phyloP scores from a whole-genome alignment of 2,329 filamentous ascomycete genomes.

The Penicillium decumbens region DNA sequence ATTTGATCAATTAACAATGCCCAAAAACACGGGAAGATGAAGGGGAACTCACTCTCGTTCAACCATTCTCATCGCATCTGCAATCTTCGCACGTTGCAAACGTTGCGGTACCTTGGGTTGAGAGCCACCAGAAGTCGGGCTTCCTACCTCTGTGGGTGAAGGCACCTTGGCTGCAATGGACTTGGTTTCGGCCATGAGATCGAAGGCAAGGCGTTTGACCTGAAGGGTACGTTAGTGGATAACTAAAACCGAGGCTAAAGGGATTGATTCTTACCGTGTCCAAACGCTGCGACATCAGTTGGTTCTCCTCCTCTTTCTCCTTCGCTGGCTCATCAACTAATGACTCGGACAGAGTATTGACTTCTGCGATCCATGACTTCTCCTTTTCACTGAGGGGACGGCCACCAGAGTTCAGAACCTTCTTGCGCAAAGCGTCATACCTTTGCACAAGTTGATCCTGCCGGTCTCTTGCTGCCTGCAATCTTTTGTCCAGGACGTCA shows the following conservation, averaged over 20 bases:
- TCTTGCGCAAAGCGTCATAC: slow-evolving; percentile 44
- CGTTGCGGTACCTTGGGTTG: slow-evolving; percentile 38
- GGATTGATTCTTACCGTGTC: slow-evolving; percentile 35
- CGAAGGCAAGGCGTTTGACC: slow-evolving; percentile 39
- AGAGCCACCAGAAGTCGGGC: slow-evolving; percentile 25
- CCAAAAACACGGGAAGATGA: neutral
- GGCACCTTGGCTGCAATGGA: slow-evolving; percentile 29
- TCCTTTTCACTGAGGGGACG: slow-evolving; percentile 46
- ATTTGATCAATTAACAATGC: slow-evolving; percentile 8
- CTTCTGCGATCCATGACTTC: slow-evolving; percentile 43
- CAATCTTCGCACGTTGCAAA: slow-evolving; percentile 44
- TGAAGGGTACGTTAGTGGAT: slow-evolving; percentile 21
- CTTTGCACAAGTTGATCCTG: slow-evolving; percentile 41
- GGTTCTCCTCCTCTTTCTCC: slow-evolving; percentile 20
- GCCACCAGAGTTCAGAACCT: slow-evolving; percentile 41
- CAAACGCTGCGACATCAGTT: slow-evolving; percentile 34
- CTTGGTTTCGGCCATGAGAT: slow-evolving; percentile 38
- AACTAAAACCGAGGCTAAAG: neutral
- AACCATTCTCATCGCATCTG: slow-evolving; percentile 49
- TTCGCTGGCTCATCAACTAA: slow-evolving; percentile 25
- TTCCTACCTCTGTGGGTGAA: slow-evolving; percentile 25
- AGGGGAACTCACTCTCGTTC: slow-evolving; percentile 43
- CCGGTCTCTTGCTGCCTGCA: slow-evolving; percentile 38
- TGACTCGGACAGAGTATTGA: slow-evolving; percentile 37
- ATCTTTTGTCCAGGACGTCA: slow-evolving; percentile 37